Percentiles rank a stretch among this genome's conserved stretches.
Conservation (phyloP, 768 basidiomycete genomes). For the Arthromyces matolae region DNA sequence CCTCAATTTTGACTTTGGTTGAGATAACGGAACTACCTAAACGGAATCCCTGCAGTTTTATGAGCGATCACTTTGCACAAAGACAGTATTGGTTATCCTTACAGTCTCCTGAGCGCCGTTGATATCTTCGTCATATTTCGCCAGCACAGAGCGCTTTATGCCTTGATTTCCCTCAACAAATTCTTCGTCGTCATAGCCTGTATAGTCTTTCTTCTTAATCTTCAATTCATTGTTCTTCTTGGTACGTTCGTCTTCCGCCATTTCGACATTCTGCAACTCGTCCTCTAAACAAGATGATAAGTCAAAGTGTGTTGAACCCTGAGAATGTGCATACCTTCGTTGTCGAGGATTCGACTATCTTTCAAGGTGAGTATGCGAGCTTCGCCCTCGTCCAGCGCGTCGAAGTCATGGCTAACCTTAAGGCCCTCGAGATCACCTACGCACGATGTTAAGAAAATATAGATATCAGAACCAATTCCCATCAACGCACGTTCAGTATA, state of each 20-base stretch:
- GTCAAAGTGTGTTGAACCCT: neutral
- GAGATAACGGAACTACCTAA: conserved; percentile 61
- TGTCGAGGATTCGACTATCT: conserved; percentile 92
- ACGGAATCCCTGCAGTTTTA: conserved; percentile 91
- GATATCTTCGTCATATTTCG: conserved; percentile 93
- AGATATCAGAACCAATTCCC: neutral
- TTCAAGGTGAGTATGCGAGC: conserved; percentile 95
- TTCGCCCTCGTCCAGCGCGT: conserved; percentile 89
- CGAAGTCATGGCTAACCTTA: conserved; percentile 94
- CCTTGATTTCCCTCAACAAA: conserved; percentile 72
- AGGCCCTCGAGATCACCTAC: conserved; percentile 83
- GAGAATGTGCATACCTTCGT: conserved; percentile 63
- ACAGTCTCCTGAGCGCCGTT: conserved; percentile 72
- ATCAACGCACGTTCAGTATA: conserved; percentile 79
- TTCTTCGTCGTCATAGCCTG: conserved; percentile 95
- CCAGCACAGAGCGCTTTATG: conserved; percentile 77
- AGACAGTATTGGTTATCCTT: too few relatives aligned
- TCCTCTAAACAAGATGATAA: conserved; percentile 62
- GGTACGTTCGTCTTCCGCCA: conserved; percentile 83
- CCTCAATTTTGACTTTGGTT: conserved; percentile 35
- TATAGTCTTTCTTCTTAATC: conserved; percentile 86
- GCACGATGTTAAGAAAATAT: neutral
- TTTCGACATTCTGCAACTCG: conserved; percentile 92
- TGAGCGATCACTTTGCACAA: too few relatives aligned
- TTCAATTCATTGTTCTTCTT: conserved; percentile 81